These are phyloP conservation scores for Myxozyma monticola DNA, from an alignment of 805 yeast species.

Conservation along the genomic window DNA sequence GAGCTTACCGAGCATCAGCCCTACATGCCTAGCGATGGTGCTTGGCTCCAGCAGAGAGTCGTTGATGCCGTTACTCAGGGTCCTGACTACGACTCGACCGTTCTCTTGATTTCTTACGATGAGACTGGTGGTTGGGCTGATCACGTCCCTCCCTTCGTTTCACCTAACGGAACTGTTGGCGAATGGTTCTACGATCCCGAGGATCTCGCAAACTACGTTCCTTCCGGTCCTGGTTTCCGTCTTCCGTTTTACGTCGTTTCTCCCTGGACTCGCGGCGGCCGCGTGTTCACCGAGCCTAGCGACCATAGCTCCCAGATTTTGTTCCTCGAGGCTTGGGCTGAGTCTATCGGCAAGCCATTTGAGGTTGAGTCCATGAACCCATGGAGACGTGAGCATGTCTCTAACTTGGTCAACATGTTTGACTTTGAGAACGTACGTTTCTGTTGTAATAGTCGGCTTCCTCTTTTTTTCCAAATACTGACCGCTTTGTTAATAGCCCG, in stretches of 20 bases:
- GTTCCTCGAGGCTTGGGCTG: slow-evolving; percentile 33
- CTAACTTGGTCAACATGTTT: slow-evolving; percentile 31
- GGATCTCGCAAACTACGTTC: slow-evolving; percentile 8
- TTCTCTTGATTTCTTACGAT: slow-evolving; percentile 32
- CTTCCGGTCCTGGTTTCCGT: slow-evolving; percentile 15
- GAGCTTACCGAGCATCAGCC: slow-evolving; percentile 35
- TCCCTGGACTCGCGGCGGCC: slow-evolving; percentile 35
- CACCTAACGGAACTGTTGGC: slow-evolving; percentile 34
- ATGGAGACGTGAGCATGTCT: slow-evolving; percentile 35
- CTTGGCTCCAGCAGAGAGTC: slow-evolving; percentile 29
- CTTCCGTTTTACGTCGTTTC: slow-evolving; percentile 24
- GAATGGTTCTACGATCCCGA: slow-evolving; percentile 33
- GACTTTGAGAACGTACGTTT: slow-evolving; percentile 29
- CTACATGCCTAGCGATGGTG: slow-evolving; percentile 31
- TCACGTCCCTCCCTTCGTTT: slow-evolving; percentile 32
- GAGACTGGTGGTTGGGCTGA: slow-evolving; percentile 37
- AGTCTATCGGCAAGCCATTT: slow-evolving; percentile 23
- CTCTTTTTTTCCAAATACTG: too few species aligned
- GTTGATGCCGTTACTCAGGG: slow-evolving; percentile 29
- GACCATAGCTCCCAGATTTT: slow-evolving; percentile 34
- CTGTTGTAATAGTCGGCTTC: too few species aligned
- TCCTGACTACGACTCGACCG: slow-evolving; percentile 32
- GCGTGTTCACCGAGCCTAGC: slow-evolving; percentile 33
- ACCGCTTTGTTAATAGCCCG: not conserved
- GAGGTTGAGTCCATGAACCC: slow-evolving; percentile 19